Base-by-base conservation (phyloP, 352 stramenopile species). In the Globisporangium nunn region DNA sequence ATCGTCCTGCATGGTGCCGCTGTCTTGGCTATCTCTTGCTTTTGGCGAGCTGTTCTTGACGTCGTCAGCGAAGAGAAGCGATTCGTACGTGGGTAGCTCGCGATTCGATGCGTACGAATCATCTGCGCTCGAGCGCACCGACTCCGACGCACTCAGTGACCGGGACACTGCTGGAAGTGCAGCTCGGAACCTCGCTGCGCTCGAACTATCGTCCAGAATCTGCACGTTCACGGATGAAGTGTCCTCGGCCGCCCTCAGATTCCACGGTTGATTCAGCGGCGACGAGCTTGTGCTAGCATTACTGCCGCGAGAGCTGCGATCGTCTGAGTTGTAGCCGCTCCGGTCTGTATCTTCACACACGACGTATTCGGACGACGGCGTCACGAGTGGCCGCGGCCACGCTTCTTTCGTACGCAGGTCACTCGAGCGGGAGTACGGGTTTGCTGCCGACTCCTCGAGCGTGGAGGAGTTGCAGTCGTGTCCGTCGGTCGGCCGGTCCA, bases 31-130 rank as follows among this genome's bases (percentile, higher is more conserved):
- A 6, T 45, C 59, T 59, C 56, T 72, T 2, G 6, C 39, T 18
- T 33, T 45, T 5, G 23, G 29, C 4, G 52, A 52, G 7, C 37
- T 29, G 7, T n/a, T 60, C 23, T 53, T 23, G 4, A 7, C 29
- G 28, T 61, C 59, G 23, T 59, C 55, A 2, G 49, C 40, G 17
- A 66, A 66, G 15, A 66, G 33, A n/a, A 51, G 40, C 37, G 59
- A 66, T 39, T 63, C 54, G 45, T 64, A 60, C 29, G 43, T 53
- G 6, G 23, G 14, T 15, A 61, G 40, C 28, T 70, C 59, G 4
- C 50, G 63, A 2, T 43, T 39, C 4, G 67, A 74, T 11, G 67
- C 64, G 46, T 75, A 75, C 54, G 67, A 75, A n/a, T 74, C 67
- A 23, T 54, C 56, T 6, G 18, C 35, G 0, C 23, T 33, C 1